Base-by-base conservation (phyloP, 495 filamentous ascomycete species). In the Aspergillus biplanus region DNA sequence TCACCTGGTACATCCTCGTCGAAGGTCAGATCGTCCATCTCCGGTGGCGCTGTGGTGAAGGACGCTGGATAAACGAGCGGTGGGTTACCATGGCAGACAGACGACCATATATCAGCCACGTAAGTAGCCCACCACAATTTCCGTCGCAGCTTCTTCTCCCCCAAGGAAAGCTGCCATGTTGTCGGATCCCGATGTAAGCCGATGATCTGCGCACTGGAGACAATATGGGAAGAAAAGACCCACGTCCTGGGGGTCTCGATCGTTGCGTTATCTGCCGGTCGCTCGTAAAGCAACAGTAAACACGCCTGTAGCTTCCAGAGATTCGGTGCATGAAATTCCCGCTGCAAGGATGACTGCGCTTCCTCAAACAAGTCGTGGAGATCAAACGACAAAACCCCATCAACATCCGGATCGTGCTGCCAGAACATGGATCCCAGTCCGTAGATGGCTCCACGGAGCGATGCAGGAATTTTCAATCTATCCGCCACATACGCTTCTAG, bases 111-210 rank as follows among this genome's bases (percentile, higher is more conserved):
- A 13, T 59, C 57, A n/a, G 21, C 35, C 46, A 59, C 31, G 15
- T 59, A 59, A 0, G 57, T 50, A 1, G 57, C 57, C 57, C 57
- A 59, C 57, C 57, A 59, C 33, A 59, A 12, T 13, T 59, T 59
- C 33, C 13, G 47, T 46, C 57, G 27, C 9, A 59, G 46, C 8
- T 59, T 49, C 57, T 52, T 50, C 46, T 59, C 57, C 1, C 46
- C 57, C 4, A 4, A 12, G 5, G 49, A 44, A 52, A 59, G 42
- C 7, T 59, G 57, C 57, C 57, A 59, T 27, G 57, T 35, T 11
- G 46, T 21, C 1, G 31, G 49, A 8, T 59, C 57, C 13, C 57
- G 57, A 12, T 59, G 57, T 7, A 59, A 33, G 3, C 57, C 57
- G 33, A 52, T 21, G 44, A 59, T 59, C 3, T 59, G 57, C 27